Evolutionary conservation across 2,329 filamentous ascomycete genomes (phyloP), one percentile per base, ranked within the genome.

Genomic region (Clonostachys rosea): DNA sequence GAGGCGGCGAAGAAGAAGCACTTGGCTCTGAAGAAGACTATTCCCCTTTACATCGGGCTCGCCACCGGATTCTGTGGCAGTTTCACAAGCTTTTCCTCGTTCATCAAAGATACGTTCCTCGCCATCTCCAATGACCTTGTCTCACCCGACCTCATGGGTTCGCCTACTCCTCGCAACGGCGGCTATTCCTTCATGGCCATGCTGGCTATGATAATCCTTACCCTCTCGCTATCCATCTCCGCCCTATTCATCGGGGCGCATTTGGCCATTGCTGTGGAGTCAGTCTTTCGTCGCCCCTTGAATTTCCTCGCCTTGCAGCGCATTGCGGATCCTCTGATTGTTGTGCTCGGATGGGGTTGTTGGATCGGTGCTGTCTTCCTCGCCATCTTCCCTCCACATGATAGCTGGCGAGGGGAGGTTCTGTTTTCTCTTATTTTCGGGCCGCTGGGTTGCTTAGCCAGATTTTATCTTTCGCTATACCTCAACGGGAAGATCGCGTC

Each of bases 41-140:
- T 95, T 30, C 91, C 92, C 0, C 73, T 96, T 1, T 96, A 95
- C 60, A 86, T 95, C 49, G 91, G 88, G 44, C 79, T 96, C 6
- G 81, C 89, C 0, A 95, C 87, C 0, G 92, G 87, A 11, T 94
- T 94, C 64, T 95, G 90, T 58, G 89, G 92, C 51, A 91, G 87
- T 54, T 89, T 94, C 59, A 96, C 91, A 0, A 91, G 87, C 10
- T 96, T 96, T 66, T 95, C 91, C 0, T 83, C 85, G 17, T 95
- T 95, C 61, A 84, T 91, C 42, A 79, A 88, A 7, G 91, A 95
- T 57, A 68, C 77, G 13, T 95, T 95, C 61, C 76, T 95, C 18
- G 86, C 89, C 0, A 67, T 95, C 16, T 84, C 88, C 5, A 94
- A 96, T 60, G 78, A 86, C 52, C 68, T 95, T 11, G 69, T 65